A percentile compares a stretch with the other conserved stretches of the same genome.
Conservation (phyloP, 192 early-diverging fungal species). For the Cladochytrium replicatum region DNA sequence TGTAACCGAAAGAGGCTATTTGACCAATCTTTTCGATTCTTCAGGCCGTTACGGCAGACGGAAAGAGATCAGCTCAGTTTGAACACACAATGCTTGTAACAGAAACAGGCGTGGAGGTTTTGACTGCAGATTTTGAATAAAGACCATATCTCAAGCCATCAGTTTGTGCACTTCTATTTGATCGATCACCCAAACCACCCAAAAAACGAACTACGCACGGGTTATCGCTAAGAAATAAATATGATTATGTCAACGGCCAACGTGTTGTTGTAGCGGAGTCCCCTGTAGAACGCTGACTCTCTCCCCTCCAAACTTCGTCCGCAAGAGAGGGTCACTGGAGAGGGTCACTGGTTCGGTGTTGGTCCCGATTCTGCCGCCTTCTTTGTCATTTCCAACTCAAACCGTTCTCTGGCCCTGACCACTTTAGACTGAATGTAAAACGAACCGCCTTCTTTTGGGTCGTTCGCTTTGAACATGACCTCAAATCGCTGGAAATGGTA, state of each 20-base stretch:
- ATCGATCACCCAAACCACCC: too few relatives aligned
- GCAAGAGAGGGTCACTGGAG: too few relatives aligned
- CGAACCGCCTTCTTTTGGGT: constrained; percentile 74
- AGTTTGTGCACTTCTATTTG: too few relatives aligned
- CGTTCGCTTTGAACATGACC: constrained; percentile 78
- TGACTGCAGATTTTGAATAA: constrained; percentile 38
- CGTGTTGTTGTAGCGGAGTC: too few relatives aligned
- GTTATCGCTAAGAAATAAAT: too few relatives aligned
- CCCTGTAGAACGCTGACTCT: too few relatives aligned
- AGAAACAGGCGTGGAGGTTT: constrained; percentile 80
- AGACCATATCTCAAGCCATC: too few relatives aligned
- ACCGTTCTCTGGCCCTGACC: constrained; percentile 83
- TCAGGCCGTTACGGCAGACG: constrained; percentile 69
- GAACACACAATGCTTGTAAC: constrained; percentile 93
- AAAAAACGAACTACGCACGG: too few relatives aligned
- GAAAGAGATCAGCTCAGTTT: constrained; percentile 94
- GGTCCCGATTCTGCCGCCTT: too few relatives aligned
- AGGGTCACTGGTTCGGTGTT: too few relatives aligned
- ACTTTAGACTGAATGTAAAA: constrained; percentile 94
- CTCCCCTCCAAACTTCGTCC: too few relatives aligned
- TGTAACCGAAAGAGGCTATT: background rate
- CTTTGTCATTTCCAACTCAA: constrained; percentile 78
- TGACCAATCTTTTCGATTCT: background rate
- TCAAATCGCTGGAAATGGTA: constrained; percentile 59
- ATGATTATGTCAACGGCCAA: too few relatives aligned